phyloP scores from a whole-genome alignment of 2,329 filamentous ascomycete species.

The Tetracladium maxilliforme region DNA sequence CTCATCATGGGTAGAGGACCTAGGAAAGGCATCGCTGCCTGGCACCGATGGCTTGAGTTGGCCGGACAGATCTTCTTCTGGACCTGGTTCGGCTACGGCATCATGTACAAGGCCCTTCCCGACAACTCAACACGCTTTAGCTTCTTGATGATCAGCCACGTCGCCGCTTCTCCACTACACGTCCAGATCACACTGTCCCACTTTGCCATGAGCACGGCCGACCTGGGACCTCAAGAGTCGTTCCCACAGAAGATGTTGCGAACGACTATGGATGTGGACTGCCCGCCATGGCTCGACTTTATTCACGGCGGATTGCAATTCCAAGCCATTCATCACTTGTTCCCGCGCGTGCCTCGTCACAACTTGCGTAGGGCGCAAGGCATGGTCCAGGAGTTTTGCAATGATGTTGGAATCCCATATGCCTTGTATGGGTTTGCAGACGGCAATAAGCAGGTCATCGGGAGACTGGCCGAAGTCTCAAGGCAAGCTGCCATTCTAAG shows the following conservation, averaged over 20 bases:
- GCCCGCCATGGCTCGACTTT: constrained; percentile 76
- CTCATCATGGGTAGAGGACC: constrained; percentile 57
- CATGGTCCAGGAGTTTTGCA: constrained; percentile 67
- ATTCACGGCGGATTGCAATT: constrained; percentile 83
- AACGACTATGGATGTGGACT: constrained; percentile 89
- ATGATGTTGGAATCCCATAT: constrained; percentile 72
- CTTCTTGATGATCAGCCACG: constrained; percentile 69
- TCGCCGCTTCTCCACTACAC: constrained; percentile 69
- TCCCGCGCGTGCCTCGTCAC: constrained; percentile 69
- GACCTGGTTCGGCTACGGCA: constrained; percentile 72
- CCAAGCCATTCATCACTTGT: constrained; percentile 78
- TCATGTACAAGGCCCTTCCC: constrained; percentile 61
- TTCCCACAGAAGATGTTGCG: constrained; percentile 85
- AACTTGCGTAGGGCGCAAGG: constrained; percentile 65
- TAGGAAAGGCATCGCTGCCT: constrained; percentile 62
- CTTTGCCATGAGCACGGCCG: constrained; percentile 85
- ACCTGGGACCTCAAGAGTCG: constrained; percentile 70
- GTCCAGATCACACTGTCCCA: constrained; percentile 85
- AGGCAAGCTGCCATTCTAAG: constrained; percentile 64
- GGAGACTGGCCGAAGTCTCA: constrained; percentile 62
- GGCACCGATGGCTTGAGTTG: constrained; percentile 73
- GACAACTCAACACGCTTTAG: constrained; percentile 52
- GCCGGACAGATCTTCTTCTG: constrained; percentile 68
- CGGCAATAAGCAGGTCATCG: constrained; percentile 69
- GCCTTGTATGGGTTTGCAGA: constrained; percentile 74